These are phyloP conservation scores for Neonectria hederae DNA, from an alignment of 2,329 filamentous ascomycete genomes.

Conservation along the genomic window DNA sequence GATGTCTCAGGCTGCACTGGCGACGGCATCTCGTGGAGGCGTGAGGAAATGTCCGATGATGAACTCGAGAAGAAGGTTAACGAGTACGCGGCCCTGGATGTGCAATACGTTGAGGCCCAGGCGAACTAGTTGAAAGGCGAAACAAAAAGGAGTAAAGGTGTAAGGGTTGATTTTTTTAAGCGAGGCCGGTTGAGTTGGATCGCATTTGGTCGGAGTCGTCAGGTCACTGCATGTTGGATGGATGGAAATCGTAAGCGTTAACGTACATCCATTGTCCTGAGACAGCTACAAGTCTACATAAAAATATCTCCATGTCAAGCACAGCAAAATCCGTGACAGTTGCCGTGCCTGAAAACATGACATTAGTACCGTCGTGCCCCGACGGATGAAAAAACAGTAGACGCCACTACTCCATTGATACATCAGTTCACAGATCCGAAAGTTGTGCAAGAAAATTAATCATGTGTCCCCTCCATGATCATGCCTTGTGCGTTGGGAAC, in stretches of 20 bases:
- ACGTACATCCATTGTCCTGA: neutral
- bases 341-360: neutral
- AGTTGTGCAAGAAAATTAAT: constrained; percentile 17
- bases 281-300: neutral
- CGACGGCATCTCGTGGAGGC: constrained; percentile 40
- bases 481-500: constrained; percentile 68
- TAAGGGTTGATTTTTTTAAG: neutral
- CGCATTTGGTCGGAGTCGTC: neutral
- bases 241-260: neutral
- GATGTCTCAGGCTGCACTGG: constrained; percentile 52
- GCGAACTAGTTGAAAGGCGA: constrained; percentile 14
- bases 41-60: constrained; percentile 41
- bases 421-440: neutral
- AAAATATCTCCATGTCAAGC: neutral
- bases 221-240: neutral
- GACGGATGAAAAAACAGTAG: neutral
- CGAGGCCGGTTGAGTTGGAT: neutral
- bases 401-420: neutral
- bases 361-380: neutral
- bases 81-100: constrained; percentile 48
- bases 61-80: constrained; percentile 53
- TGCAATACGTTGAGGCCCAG: constrained; percentile 40
- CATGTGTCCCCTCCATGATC: constrained; percentile 60
- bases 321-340: neutral
- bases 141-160: neutral